Base-by-base conservation (phyloP, 2,329 filamentous ascomycete genomes). In the Arthrobotrys iridis region DNA sequence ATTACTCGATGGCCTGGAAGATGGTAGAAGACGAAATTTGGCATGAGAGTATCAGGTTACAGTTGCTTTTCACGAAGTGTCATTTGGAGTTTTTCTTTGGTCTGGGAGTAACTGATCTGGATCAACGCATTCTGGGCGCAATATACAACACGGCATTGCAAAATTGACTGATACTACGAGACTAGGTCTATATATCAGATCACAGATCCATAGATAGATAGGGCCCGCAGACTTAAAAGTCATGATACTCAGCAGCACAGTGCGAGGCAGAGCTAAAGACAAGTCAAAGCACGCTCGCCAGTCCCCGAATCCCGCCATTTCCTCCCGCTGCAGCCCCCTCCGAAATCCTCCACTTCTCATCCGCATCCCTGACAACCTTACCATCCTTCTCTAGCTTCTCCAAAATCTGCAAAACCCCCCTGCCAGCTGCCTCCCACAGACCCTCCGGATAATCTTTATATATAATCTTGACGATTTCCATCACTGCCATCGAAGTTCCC, bases 381-480 rank as follows among this genome's bases (percentile, higher is more conserved):
- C 89, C 91, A 79, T 98, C 95, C 10, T 82, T 83, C 81, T 88
- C 84, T 78, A 99, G 83, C 84, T 98, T 98, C 68, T 85, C 83
- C 77, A 99, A 82, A 64, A 98, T 91, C 83, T 94, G 91, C 76
- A 89, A 76, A 4, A 97, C 85, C 0, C 93, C 93, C 41, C 86
- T 85, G 77, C 91, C 88, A 0, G 95, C 95, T 6, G 93, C 90
- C 8, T 86, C 80, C 82, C 93, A 91, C 77, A 98, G 84, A 79
- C 86, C 88, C 81, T 91, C 88, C 0, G 91, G 90, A 20, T 96
- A 89, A 79, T 92, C 89, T 62, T 86, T 86, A 81, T 99, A 99
- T 33, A 99, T 92, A 30, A 91, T 84, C 82, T 91, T 91, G n/a
- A 97, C 94, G 77, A 98, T 85, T 71, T 94, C 92, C 86, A 93